Evolutionary conservation across 225 moss, liverwort and hornwort genomes (phyloP), one percentile per base, ranked within the genome.

Genomic region (Polytrichum formosum): DNA sequence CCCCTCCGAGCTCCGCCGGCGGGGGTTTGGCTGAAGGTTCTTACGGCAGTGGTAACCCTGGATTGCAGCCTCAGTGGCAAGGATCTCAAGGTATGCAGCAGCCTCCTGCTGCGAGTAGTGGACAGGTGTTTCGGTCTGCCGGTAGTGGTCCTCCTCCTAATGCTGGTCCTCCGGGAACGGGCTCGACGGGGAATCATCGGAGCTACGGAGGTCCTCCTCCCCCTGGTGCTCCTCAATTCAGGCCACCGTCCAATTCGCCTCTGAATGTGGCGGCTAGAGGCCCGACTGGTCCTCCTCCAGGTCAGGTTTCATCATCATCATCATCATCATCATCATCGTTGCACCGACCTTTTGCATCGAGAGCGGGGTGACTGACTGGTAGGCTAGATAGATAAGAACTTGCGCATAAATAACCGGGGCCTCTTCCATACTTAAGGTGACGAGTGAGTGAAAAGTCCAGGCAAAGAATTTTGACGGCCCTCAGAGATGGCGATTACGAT

Each of bases 91-190:
- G 64, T 65, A 68, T 81, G 70, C 68, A 56, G 23, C 23, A 81
- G 63, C 72, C 81, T 22, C 37, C 73, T 72, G 87, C 80, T 55
- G 74, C 64, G 29, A 37, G 37, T 37, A 13, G 37, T 37, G 37
- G 37, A 16, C 46, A 46, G 4, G 46, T 46, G 46, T 46, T 46
- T 46, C 46, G 46, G 46, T 76, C 83, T 7, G 79, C 76, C 6
- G 74, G 84, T 70, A 61, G 78, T 27, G 84, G 85, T 25, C 76
- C 81, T 28, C 85, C 80, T 71, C 69, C 84, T 31, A 82, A 60
- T 58, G 71, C 68, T 23, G 83, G 74, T 70, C 76, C 81, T 76
- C 75, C 80, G 61, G 82, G 74, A 13, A 79, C 71, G 71, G 75
- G 66, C 35, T 68, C 81, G 59, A 72, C 71, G 76, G 76, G 70